phyloP scores from a whole-genome alignment of 805 yeast genomes.

The Cyberlindnera maritima region DNA sequence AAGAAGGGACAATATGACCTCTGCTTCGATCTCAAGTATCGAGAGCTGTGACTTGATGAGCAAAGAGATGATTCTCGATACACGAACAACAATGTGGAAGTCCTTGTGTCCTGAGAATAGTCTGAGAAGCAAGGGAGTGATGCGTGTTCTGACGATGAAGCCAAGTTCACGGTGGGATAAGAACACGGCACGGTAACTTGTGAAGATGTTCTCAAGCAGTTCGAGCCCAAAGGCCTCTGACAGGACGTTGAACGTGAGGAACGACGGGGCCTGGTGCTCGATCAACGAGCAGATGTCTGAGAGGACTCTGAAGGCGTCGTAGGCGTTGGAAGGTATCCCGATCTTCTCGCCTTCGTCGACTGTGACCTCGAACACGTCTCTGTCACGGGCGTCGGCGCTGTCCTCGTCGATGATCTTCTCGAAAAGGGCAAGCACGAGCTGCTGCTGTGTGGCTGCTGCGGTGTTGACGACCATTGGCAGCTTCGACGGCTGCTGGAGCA shows the following conservation, averaged over 20 bases:
- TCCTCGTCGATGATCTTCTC: constrained; percentile 56
- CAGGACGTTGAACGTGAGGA: constrained; percentile 49
- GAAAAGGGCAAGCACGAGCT: constrained; percentile 72
- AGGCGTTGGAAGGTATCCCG: constrained; percentile 49
- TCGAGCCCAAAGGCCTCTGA: constrained; percentile 75
- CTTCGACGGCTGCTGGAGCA: constrained; percentile 65
- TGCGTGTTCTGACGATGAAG: constrained; percentile 58
- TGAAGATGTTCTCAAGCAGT: constrained; percentile 72
- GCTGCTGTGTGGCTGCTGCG: constrained; percentile 91
- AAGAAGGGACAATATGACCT: constrained; percentile 71
- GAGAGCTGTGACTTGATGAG: constrained; percentile 54
- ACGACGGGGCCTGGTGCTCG: constrained; percentile 53
- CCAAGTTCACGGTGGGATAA: constrained; percentile 60
- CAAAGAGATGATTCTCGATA: constrained; percentile 65
- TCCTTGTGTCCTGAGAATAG: constrained; percentile 55
- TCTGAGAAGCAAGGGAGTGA: constrained; percentile 74
- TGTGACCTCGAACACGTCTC: constrained; percentile 35
- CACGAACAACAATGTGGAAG: constrained; percentile 72
- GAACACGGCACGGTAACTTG: constrained; percentile 59
- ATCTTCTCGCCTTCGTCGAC: constrained; percentile 44
- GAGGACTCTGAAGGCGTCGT: constrained; percentile 70
- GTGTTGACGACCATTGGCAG: constrained; percentile 80
- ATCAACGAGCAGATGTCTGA: constrained; percentile 69
- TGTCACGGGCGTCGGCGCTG: constrained; percentile 17
- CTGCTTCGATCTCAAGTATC: constrained; percentile 71